phyloP scores from a whole-genome alignment of 768 basidiomycete genomes.

The Candolleomyces efflorescens region DNA sequence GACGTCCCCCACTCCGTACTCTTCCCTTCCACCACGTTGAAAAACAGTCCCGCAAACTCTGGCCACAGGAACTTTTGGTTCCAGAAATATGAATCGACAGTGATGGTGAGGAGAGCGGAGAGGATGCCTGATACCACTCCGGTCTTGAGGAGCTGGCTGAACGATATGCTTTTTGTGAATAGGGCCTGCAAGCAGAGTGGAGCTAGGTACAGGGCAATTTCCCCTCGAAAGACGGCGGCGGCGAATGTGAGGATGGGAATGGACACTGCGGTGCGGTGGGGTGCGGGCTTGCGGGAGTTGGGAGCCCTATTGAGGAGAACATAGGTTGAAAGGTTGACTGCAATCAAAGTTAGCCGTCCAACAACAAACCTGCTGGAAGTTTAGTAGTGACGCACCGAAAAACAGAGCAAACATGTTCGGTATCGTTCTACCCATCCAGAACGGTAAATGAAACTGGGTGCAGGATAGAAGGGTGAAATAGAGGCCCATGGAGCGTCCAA shows the following conservation, averaged over 20 bases:
- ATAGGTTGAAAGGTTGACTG: constrained; percentile 58
- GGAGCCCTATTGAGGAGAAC: constrained; percentile 42
- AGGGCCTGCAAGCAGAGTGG: constrained; percentile 58
- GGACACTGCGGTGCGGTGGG: constrained; percentile 31
- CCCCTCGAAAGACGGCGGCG: constrained; percentile 73
- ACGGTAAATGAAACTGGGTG: constrained; percentile 88
- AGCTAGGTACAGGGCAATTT: constrained; percentile 64
- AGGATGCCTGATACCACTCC: constrained; percentile 44
- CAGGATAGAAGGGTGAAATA: constrained; percentile 68
- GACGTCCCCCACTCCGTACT: constrained; percentile 93
- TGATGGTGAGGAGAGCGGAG: constrained; percentile 58
- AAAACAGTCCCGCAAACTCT: constrained; percentile 72
- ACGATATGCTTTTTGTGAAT: constrained; percentile 33
- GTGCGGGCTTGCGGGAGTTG: constrained; percentile 34
- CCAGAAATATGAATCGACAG: constrained; percentile 89
- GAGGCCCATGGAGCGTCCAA: constrained; percentile 51
- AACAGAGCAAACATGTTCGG: constrained; percentile 76
- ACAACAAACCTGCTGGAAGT: background rate
- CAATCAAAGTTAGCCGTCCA: background rate
- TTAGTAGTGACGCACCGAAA: constrained; percentile 2
- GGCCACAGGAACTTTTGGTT: constrained; percentile 73
- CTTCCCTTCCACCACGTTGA: constrained; percentile 86
- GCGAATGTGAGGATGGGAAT: constrained; percentile 63
- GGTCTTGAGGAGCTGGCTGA: constrained; percentile 41
- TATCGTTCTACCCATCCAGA: constrained; percentile 90